phyloP scores from a whole-genome alignment of 1,284 basidiomycete species.

The Microbotryum violaceum region DNA sequence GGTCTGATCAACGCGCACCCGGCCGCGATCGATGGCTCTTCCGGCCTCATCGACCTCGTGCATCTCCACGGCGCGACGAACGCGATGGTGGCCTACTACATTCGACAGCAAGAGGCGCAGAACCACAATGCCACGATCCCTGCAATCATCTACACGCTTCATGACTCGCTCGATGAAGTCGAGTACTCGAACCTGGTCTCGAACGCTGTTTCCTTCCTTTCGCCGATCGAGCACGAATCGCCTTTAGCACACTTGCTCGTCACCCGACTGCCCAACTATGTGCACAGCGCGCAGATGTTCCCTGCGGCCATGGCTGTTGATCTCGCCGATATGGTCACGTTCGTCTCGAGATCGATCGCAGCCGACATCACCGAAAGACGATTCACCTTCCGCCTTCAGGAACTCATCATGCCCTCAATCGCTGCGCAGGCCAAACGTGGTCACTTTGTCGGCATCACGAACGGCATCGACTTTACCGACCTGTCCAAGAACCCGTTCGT shows the following conservation, averaged over 20 bases:
- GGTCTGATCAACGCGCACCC: neutral
- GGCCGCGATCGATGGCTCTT: neutral
- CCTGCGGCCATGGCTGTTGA: conserved; percentile 23
- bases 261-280: conserved; percentile 2
- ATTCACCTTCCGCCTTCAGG: conserved; percentile 21
- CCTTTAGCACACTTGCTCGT: neutral
- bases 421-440: neutral
- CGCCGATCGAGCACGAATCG: neutral
- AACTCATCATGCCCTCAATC: conserved; percentile 27
- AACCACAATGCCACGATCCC: neutral
- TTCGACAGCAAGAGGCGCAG: conserved; percentile 1
- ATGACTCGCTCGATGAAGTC: conserved; percentile 26
- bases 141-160: conserved; percentile 24
- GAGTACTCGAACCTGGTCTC: conserved; percentile 24
- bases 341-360: conserved; percentile 24
- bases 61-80: conserved; percentile 29
- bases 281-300: conserved; percentile 17
- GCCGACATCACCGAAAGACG: conserved; percentile 17
- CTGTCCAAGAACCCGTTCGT: conserved; percentile 18
- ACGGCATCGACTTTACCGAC: conserved; percentile 24
- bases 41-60: conserved; percentile 12
- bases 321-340: conserved; percentile 19
- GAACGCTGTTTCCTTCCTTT: conserved; percentile 14
- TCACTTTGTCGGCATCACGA: conserved; percentile 22
- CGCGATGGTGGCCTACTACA: conserved; percentile 21